phyloP scores from a whole-genome alignment of 2,329 filamentous ascomycete genomes.

The Aspergillus niger region DNA sequence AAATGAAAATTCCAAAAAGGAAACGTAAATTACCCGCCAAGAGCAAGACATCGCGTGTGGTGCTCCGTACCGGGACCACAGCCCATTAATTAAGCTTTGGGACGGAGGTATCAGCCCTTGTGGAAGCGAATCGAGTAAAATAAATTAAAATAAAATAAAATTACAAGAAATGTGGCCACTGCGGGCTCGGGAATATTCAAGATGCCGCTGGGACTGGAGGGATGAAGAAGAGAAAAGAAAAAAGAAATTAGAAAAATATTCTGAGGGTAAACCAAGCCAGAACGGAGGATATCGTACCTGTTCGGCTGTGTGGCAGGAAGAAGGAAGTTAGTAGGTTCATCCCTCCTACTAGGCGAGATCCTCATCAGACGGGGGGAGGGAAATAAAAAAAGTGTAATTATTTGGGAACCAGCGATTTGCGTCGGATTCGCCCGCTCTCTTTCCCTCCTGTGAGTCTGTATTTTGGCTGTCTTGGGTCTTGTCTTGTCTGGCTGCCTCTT shows the following conservation, averaged over 20 bases:
- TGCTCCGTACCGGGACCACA: conserved; percentile 17
- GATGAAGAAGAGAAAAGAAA: background rate
- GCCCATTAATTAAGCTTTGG: conserved; percentile 31
- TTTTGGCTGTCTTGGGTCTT: background rate
- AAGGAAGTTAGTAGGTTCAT: background rate
- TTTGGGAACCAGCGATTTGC: background rate
- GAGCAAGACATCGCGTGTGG: conserved; percentile 14
- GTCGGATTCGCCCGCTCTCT: conserved; percentile 1
- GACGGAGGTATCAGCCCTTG: conserved; percentile 26
- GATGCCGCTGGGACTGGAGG: background rate
- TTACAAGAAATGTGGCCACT: conserved; percentile 14
- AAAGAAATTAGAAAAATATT: background rate
- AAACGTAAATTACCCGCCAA: background rate
- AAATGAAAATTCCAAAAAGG: background rate
- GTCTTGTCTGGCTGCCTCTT: background rate
- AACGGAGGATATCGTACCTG: conserved; percentile 6
- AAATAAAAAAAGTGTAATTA: too few species aligned
- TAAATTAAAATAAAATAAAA: too few species aligned
- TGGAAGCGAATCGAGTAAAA: conserved; percentile 18
- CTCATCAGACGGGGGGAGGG: background rate
- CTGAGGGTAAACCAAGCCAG: background rate
- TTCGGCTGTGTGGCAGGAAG: background rate
- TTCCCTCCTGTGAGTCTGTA: background rate
- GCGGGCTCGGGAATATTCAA: conserved; percentile 19
- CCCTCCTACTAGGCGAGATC: background rate